Percentiles rank a stretch among this genome's conserved stretches.
These are phyloP conservation scores for Ustilaginoidea virens DNA, from an alignment of 2,329 filamentous ascomycete species.

Conservation along the genomic window DNA sequence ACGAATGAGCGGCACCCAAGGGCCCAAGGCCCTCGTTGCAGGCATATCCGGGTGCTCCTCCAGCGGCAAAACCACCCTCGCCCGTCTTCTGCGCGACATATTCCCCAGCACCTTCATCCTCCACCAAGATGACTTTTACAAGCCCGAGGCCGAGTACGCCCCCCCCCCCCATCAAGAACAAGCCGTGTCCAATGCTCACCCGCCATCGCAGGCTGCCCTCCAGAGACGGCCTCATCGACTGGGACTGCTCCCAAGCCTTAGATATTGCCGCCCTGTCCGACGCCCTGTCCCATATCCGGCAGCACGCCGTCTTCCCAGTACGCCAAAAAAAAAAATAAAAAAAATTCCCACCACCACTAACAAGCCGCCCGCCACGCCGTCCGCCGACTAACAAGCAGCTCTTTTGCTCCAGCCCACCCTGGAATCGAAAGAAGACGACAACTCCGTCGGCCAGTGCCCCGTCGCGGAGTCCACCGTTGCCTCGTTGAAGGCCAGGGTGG, in stretches of 20 bases:
- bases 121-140: slow-evolving; percentile 95
- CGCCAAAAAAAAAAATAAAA: background rate
- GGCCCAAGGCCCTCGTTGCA: slow-evolving; percentile 43
- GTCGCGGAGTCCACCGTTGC: slow-evolving; percentile 31
- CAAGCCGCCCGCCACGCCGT: no score
- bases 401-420: slow-evolving; percentile 15
- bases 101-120: slow-evolving; percentile 69
- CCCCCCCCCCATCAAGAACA: background rate
- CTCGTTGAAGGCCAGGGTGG: slow-evolving; percentile 29
- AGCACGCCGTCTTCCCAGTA: slow-evolving; percentile 50
- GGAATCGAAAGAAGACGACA: slow-evolving; percentile 39
- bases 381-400: no score
- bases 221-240: slow-evolving; percentile 57
- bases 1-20: no score
- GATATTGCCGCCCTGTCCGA: slow-evolving; percentile 52
- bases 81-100: slow-evolving; percentile 67
- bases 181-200: background rate
- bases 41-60: slow-evolving; percentile 83
- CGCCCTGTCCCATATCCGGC: slow-evolving; percentile 54
- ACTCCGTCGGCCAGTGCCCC: slow-evolving; percentile 40
- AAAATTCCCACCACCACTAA: background rate
- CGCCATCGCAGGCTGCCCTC: slow-evolving; percentile 30
- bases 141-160: slow-evolving; percentile 53
- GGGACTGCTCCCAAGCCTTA: slow-evolving; percentile 77
- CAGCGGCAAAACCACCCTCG: slow-evolving; percentile 88